A percentile compares a stretch with the other conserved stretches of the same genome.
These are phyloP conservation scores for Corchorus olitorius DNA, from an alignment of 345 rosid genomes.

Conservation along the genomic window DNA sequence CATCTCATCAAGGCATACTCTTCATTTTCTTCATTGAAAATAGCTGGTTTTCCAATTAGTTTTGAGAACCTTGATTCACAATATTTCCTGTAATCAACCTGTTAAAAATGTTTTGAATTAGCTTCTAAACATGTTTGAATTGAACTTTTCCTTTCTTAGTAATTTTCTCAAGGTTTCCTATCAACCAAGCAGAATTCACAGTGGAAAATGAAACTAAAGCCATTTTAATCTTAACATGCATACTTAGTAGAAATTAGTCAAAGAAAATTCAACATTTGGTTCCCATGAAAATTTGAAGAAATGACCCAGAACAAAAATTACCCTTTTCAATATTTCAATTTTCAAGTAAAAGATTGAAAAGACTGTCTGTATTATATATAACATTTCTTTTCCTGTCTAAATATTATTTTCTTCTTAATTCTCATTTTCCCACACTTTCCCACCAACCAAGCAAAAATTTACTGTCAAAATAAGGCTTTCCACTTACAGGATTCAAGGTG, in stretches of 20 bases:
- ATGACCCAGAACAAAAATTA: not conserved
- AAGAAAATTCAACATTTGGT: slow-evolving; percentile 12
- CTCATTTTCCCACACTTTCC: slow-evolving; percentile 25
- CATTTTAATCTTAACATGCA: not conserved
- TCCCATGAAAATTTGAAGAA: not conserved
- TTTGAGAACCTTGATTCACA: slow-evolving; percentile 78
- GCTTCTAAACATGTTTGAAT: not conserved
- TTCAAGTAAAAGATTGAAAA: not conserved
- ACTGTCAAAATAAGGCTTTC: slow-evolving; percentile 24
- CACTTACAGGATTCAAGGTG: slow-evolving; percentile 81
- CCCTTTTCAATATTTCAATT: not conserved
- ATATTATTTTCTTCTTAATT: too few relatives aligned
- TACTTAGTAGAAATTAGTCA: not conserved
- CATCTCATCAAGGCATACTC: slow-evolving; percentile 80
- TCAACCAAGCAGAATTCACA: slow-evolving; percentile 27
- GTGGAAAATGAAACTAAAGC: not conserved
- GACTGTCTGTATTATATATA: not conserved
- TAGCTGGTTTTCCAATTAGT: slow-evolving; percentile 72
- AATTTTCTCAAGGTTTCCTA: slow-evolving; percentile 23
- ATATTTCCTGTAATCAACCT: slow-evolving; percentile 69
- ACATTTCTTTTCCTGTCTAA: not conserved
- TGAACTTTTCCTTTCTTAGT: not conserved
- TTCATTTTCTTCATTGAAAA: slow-evolving; percentile 71
- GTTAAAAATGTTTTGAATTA: slow-evolving; percentile 11
- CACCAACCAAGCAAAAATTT: slow-evolving; percentile 30